Evolutionary conservation across 2,329 filamentous ascomycete genomes (phyloP), one percentile per base, ranked within the genome.

Genomic region (Catunica adiposa): DNA sequence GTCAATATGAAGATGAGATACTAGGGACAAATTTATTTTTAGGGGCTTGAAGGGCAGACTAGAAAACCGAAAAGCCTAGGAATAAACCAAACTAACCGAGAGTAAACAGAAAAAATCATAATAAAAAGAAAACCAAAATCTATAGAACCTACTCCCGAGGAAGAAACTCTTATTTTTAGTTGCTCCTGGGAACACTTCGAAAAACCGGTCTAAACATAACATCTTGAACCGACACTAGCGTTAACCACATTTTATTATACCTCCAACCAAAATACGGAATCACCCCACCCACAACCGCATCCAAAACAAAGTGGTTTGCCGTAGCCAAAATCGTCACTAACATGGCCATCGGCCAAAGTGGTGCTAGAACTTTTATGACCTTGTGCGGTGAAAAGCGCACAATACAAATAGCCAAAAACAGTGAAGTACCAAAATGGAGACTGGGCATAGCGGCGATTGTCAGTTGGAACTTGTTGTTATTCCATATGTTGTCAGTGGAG

Each of bases 371-470:
- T 0, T 69, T 60, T 9, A 73, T 58, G 8, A 63, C 55, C 7
- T 62, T 60, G 56, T 74, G 71, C 1, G 70, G 71, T 8, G 69
- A 69, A 60, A 69, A 73, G 6, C 62, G 66, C 9, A 64, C 61
- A 25, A 69, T 56, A 23, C 62, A 67, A 4, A 67, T 62, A 1
- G 65, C 66, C 11, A 70, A 62, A 56, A 69, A 69, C 1, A 68
- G 61, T 0, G 68, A 62, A 0, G 67, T 70, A 29, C 71, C 72
- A 58, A 73, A 74, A 59, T 74, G 72, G 14, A 75, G 61, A 17
- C 69, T 72, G 1, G 72, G 72, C 71, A 74, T 75, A 25, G 72
- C 72, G 0, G 71, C 72, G 57, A 73, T 72, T 6, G 70, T 73
- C 9, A 74, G 62, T 60, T 72, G 70, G 56, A 71, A 73, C 20